Evolutionary conservation across 441 rosid genomes (phyloP).

Genomic region (Syzygium syzygioides): DNA sequence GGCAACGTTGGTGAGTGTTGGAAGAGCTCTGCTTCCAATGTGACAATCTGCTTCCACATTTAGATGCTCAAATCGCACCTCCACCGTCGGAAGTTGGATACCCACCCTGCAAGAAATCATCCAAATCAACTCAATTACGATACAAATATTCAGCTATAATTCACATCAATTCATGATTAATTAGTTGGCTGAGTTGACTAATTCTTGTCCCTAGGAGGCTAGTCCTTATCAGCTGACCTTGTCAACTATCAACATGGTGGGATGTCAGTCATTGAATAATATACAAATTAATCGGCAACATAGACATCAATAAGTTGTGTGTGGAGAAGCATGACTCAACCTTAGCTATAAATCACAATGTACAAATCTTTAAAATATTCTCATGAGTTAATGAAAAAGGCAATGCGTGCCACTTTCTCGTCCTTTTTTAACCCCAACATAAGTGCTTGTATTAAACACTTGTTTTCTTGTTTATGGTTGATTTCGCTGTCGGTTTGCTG

Average conservation of each 20-base stretch:
- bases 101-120: constrained; percentile 38
- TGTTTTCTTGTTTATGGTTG: neutral
- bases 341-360: neutral
- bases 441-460: neutral
- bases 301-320: no score
- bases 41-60: constrained; percentile 46
- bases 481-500: neutral
- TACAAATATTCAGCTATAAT: neutral
- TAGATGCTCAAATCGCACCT: constrained; percentile 43
- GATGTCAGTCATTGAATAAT: neutral
- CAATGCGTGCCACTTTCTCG: neutral
- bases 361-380: no score
- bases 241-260: neutral
- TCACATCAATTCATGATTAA: neutral
- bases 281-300: neutral
- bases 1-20: constrained; percentile 50
- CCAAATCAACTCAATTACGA: neutral
- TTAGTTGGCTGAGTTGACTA: neutral
- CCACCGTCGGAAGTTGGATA: constrained; percentile 54
- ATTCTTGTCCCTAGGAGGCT: neutral
- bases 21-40: constrained; percentile 52
- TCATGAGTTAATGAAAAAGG: neutral
- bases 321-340: neutral
- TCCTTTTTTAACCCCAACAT: neutral
- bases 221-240: neutral